phyloP scores from a whole-genome alignment of 352 stramenopile species.

The Aphanomyces cochlioides region DNA sequence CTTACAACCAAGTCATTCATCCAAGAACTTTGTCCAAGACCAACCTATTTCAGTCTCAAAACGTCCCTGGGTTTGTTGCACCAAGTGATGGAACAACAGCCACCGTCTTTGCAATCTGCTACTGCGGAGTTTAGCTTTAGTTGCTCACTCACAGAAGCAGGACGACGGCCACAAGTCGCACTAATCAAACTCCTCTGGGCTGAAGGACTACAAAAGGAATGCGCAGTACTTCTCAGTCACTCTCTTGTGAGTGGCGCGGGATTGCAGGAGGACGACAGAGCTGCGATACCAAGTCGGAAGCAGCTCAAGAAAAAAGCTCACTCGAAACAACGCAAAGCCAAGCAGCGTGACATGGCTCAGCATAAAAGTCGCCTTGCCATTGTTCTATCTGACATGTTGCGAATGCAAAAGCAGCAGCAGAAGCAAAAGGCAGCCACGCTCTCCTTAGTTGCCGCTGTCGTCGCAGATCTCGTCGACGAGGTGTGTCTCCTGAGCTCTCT shows the following conservation, averaged over 20 bases:
- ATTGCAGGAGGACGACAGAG: background rate
- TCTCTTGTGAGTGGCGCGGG: background rate
- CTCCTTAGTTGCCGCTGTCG: conserved; percentile 42
- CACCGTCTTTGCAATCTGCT: background rate
- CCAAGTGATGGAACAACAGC: conserved; percentile 7
- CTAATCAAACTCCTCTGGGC: conserved; percentile 64
- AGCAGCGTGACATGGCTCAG: conserved; percentile 33
- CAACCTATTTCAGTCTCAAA: background rate
- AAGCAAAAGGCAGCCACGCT: conserved; percentile 25
- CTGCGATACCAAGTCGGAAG: background rate
- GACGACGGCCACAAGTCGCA: conserved; percentile 43
- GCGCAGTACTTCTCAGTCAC: conserved; percentile 52
- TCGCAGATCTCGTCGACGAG: conserved; percentile 23
- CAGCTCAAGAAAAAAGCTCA: conserved; percentile 38
- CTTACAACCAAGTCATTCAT: conserved; percentile 1
- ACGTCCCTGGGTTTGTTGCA: conserved; percentile 22
- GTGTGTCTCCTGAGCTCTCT: background rate
- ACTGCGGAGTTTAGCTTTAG: conserved; percentile 19
- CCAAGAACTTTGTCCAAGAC: conserved; percentile 24
- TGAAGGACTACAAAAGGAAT: conserved; percentile 69
- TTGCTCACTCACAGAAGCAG: conserved; percentile 12
- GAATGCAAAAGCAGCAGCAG: conserved; percentile 36
- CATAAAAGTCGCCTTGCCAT: conserved; percentile 44
- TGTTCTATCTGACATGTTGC: conserved; percentile 46
- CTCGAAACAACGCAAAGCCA: conserved; percentile 52